Evolutionary conservation across 2,329 filamentous ascomycete genomes (phyloP), one percentile per base, ranked within the genome.

Genomic region (Aspergillus novofumigatus): DNA sequence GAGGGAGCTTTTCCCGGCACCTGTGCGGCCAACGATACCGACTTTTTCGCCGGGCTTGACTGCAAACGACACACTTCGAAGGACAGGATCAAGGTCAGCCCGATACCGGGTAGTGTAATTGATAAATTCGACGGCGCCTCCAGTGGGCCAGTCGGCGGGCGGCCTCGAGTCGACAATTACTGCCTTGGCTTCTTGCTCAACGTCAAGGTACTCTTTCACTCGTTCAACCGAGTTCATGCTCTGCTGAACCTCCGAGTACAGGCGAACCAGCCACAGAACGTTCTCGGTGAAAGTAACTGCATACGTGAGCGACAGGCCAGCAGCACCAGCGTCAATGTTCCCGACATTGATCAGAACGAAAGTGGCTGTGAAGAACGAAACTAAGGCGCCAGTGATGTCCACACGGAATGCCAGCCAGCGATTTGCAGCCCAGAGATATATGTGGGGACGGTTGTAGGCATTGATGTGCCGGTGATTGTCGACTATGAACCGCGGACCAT

Each of bases 151-250:
- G 69, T 90, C 86, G 4, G 81, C 75, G 0, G 88, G 81, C 6
- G 94, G 94, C 28, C 91, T 84, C 62, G 86, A 90, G 58, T 93
- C 86, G 54, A 91, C 86, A 44, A 96, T 83, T 44, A 96, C 80
- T 1, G 90, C 81, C 0, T 83, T 80, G 1, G 94, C 92, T 76
- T 99, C 94, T 72, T 97, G 93, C 66, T 97, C 93, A 1, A 99
- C 90, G 48, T 97, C 91, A 38, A 97, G 83, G 70, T 97, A 99
- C 72, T 99, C 94, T 78, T 96, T 95, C 70, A 99, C 88, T 69
- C 94, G 90, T 77, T 99, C 94, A 51, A 97, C 92, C 2, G 93
- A 93, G 76, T 99, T 99, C 94, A 99, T 97, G 76, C 97, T 97
- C 75, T 99, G 94, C 77, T 99, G 94, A 68, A 97, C 97, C 70